A percentile compares a stretch with the other conserved stretches of the same genome.
phyloP scores from a whole-genome alignment of 2,329 filamentous ascomycete genomes.

The Epichloe gansuensis region DNA sequence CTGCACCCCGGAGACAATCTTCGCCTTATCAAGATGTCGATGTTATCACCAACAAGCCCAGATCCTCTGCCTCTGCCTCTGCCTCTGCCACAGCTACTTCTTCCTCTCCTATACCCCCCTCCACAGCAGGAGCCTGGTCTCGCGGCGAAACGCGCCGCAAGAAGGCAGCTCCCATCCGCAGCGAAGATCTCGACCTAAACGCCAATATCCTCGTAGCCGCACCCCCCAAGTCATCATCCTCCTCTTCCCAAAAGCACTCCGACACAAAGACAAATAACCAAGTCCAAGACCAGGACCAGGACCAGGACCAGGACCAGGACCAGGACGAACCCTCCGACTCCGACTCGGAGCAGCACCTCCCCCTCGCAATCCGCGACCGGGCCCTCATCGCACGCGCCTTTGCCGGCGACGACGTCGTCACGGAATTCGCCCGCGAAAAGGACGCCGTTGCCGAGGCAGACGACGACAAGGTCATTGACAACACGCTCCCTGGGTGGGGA shows the following conservation, averaged over 20 bases:
- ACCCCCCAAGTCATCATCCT: not conserved
- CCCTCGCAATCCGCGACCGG: conserved; percentile 45
- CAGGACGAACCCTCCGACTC: conserved; percentile 14
- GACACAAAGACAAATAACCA: conserved; percentile 4
- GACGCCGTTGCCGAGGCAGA: conserved; percentile 57
- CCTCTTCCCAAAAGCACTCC: conserved; percentile 3
- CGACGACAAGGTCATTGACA: conserved; percentile 69
- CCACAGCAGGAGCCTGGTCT: conserved; percentile 30
- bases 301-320: not conserved
- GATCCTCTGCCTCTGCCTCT: conserved; percentile 7
- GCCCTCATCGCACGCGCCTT: conserved; percentile 73
- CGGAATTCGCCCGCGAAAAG: conserved; percentile 74
- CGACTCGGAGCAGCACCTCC: conserved; percentile 37
- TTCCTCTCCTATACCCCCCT: conserved; percentile 11
- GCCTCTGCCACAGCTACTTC: conserved; percentile 8
- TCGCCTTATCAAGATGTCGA: conserved; percentile 16
- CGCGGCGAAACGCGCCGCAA: conserved; percentile 24
- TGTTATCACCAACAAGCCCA: conserved; percentile 14
- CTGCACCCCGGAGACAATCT: conserved; percentile 16
- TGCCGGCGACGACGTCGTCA: conserved; percentile 73
- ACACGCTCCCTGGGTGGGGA: conserved; percentile 89
- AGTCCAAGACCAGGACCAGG: conserved; percentile 15
- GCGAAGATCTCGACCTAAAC: conserved; percentile 28
- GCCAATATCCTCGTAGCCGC: conserved; percentile 20
- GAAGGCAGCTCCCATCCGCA: conserved; percentile 16